phyloP scores from a whole-genome alignment of 805 yeast genomes.

The Wickerhamiella spandovensis region DNA sequence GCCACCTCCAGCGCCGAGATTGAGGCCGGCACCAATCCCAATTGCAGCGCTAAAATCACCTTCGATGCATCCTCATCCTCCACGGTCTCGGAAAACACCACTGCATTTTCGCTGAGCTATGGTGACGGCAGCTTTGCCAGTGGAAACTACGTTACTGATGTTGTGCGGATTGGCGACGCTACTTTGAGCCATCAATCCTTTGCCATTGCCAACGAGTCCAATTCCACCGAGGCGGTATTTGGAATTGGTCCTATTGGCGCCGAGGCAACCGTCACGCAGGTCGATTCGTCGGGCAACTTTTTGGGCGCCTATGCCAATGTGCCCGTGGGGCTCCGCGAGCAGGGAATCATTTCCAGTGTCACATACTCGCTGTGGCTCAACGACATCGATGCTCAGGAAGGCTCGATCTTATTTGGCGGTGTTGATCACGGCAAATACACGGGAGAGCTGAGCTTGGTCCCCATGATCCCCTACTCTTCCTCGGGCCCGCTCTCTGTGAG shows the following conservation, averaged over 20 bases:
- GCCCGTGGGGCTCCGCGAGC: constrained; percentile 25
- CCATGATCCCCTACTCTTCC: constrained; percentile 33
- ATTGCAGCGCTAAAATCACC: constrained; percentile 17
- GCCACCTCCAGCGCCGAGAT: constrained; percentile 6
- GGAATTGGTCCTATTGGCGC: constrained; percentile 26
- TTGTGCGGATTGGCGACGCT: constrained; percentile 39
- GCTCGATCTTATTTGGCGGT: constrained; percentile 33
- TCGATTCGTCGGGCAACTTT: constrained; percentile 9
- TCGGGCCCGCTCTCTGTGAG: constrained; percentile 38
- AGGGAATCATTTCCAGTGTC: constrained; percentile 30
- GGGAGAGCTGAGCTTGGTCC: constrained; percentile 27
- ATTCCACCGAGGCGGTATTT: constrained; percentile 44
- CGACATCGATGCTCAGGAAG: constrained; percentile 22
- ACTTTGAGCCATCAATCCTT: constrained; percentile 42
- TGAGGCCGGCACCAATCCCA: constrained; percentile 5
- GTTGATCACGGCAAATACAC: constrained; percentile 30
- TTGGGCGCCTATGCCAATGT: constrained; percentile 21
- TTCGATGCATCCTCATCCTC: constrained; percentile 18
- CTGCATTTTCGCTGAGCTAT: constrained; percentile 19
- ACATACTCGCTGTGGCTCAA: constrained; percentile 38
- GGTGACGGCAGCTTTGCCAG: constrained; percentile 37
- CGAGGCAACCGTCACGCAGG: constrained; percentile 25
- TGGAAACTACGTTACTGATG: constrained; percentile 54
- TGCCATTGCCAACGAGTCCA: constrained; percentile 60
- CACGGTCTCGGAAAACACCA: constrained; percentile 11